Conservation (phyloP, 805 yeast genomes). For the Lachancea quebecensis region DNA sequence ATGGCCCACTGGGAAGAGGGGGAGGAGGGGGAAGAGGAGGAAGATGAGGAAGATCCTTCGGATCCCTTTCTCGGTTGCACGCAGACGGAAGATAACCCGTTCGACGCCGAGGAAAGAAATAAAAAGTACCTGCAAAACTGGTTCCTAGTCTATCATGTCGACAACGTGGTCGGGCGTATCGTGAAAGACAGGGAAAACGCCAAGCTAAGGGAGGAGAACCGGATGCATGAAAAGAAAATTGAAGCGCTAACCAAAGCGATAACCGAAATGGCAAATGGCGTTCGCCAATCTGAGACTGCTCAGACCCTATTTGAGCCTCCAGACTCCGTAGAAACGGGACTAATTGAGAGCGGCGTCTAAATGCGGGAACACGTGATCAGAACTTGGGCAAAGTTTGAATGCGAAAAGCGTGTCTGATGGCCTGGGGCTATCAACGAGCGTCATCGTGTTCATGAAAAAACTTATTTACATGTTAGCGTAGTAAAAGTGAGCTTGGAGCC, state of each 20-base stretch:
- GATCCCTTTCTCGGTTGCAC: slow-evolving; percentile 3
- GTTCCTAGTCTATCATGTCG: slow-evolving; percentile 7
- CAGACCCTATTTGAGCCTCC: background rate
- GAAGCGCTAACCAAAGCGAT: slow-evolving; percentile 3
- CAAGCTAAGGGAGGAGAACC: background rate
- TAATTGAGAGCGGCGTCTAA: background rate
- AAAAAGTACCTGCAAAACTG: slow-evolving; percentile 6
- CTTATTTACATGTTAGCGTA: no score
- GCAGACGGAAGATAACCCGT: slow-evolving; percentile 1
- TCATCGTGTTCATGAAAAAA: no score
- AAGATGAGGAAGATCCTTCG: background rate
- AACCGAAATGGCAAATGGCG: slow-evolving; percentile 5
- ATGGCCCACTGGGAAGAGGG: background rate
- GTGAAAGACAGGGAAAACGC: slow-evolving; percentile 2
- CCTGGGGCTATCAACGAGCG: no score
- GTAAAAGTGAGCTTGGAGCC: no score
- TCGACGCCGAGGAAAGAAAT: slow-evolving; percentile 3
- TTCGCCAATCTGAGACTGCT: background rate
- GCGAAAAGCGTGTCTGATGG: no score
- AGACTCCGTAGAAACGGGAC: background rate
- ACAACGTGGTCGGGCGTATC: slow-evolving; percentile 7
- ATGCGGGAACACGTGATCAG: background rate
- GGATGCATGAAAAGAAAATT: background rate
- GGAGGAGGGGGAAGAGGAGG: no score
- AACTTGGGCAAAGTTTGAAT: background rate